These are phyloP conservation scores for Balamuthia mandrillaris DNA, from an alignment of 208 protist genomes.

Conservation along the genomic window DNA sequence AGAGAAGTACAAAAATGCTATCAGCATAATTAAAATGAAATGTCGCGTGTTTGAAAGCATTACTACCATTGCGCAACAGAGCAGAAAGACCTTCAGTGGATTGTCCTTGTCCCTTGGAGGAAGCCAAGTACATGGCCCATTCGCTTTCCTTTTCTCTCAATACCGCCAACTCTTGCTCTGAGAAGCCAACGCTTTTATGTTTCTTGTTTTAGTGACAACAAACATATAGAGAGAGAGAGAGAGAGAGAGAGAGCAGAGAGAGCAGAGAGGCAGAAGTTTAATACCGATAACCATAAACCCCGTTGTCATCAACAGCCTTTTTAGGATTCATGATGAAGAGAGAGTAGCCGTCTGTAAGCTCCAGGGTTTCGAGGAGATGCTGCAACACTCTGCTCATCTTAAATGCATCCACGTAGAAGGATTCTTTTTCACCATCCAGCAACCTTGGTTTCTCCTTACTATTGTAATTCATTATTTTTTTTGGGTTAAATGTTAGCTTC, in stretches of 20 bases:
- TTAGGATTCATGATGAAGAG: slow-evolving; percentile 13
- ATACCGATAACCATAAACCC: neutral
- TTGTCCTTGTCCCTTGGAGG: too few relatives aligned
- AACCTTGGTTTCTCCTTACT: neutral
- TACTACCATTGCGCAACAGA: too few relatives aligned
- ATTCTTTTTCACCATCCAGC: neutral
- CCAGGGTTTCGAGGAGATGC: neutral
- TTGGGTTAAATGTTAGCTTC: too few relatives aligned
- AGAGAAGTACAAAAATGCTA: too few relatives aligned
- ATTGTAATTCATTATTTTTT: too few relatives aligned
- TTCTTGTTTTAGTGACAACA: neutral
- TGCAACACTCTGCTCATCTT: neutral
- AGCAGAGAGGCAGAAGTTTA: neutral
- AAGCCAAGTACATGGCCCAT: too few relatives aligned
- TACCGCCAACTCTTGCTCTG: neutral
- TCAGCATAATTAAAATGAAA: too few relatives aligned
- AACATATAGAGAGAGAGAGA: neutral
- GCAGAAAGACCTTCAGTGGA: too few relatives aligned
- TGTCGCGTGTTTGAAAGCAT: too few relatives aligned
- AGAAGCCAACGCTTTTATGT: neutral
- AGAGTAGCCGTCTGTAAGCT: slow-evolving; percentile 10
- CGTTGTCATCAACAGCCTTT: neutral
- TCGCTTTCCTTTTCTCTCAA: too few relatives aligned
- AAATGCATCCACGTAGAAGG: slow-evolving; percentile 4
- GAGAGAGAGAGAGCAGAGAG: neutral